Percentiles rank a stretch among this genome's conserved stretches.
Evolutionary conservation across 108 stramenopile genomes (phyloP).

Genomic region (Discostella pseudostelligera): DNA sequence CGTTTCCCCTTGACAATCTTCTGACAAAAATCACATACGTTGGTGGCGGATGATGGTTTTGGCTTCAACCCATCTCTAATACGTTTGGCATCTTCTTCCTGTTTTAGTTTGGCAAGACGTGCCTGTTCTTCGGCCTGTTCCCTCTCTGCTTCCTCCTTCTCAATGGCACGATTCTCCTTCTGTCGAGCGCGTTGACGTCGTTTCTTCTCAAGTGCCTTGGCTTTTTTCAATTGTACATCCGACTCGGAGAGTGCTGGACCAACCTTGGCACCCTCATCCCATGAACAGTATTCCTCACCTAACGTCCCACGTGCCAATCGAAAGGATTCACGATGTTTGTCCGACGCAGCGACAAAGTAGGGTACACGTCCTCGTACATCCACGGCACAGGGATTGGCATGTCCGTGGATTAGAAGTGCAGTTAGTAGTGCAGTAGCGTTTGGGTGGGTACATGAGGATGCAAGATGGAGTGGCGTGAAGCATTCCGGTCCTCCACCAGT

Average conservation of each 20-base stretch:
- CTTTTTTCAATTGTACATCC: slow-evolving; percentile 55
- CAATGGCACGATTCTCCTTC: slow-evolving; percentile 73
- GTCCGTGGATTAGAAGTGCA: slow-evolving; percentile 60
- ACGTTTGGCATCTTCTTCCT: slow-evolving; percentile 51
- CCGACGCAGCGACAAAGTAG: slow-evolving; percentile 68
- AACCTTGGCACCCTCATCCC: slow-evolving; percentile 74
- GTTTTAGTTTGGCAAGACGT: slow-evolving; percentile 32
- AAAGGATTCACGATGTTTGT: slow-evolving; percentile 79
- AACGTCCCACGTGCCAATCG: slow-evolving; percentile 67
- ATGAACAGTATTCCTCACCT: slow-evolving; percentile 74
- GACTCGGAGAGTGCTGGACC: slow-evolving; percentile 65
- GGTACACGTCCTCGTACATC: slow-evolving; percentile 67
- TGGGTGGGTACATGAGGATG: slow-evolving; percentile 30
- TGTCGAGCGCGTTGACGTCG: slow-evolving; percentile 71
- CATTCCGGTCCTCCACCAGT: slow-evolving; percentile 35
- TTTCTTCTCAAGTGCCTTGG: slow-evolving; percentile 85
- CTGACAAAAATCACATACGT: slow-evolving; percentile 82
- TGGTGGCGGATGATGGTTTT: slow-evolving; percentile 41
- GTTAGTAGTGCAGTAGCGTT: slow-evolving; percentile 22
- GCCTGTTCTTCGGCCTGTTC: slow-evolving; percentile 27
- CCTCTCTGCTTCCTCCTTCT: slow-evolving; percentile 45
- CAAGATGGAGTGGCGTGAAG: slow-evolving; percentile 47
- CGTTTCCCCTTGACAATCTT: slow-evolving; percentile 57
- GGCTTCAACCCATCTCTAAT: slow-evolving; percentile 46
- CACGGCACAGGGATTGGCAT: slow-evolving; percentile 68